Percentiles rank a stretch among this genome's conserved stretches.
Conservation (phyloP, 768 basidiomycete species). For the Galerina marginata region DNA sequence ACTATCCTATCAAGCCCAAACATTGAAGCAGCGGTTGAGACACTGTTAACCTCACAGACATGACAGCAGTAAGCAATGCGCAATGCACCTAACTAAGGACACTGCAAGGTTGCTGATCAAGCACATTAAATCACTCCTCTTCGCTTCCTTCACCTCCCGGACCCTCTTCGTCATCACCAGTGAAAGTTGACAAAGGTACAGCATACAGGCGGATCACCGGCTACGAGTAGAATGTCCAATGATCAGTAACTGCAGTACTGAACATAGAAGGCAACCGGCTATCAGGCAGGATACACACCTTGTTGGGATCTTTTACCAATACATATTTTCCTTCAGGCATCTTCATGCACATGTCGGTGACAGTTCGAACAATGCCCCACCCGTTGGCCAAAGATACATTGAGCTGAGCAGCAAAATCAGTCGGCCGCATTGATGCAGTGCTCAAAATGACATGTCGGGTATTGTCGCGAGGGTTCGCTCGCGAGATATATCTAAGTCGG, state of each 20-base stretch:
- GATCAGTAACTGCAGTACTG: slow-evolving; percentile 14
- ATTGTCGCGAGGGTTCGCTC: slow-evolving; percentile 92
- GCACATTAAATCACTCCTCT: slow-evolving; percentile 36
- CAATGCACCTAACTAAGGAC: neutral
- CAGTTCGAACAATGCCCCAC: slow-evolving; percentile 97
- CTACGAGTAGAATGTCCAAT: slow-evolving; percentile 47
- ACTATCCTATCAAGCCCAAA: slow-evolving; percentile 56
- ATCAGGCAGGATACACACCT: slow-evolving; percentile 55
- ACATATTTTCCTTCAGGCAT: slow-evolving; percentile 99
- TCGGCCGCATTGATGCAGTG: slow-evolving; percentile 92
- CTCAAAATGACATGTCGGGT: slow-evolving; percentile 95
- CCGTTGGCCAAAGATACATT: slow-evolving; percentile 95
- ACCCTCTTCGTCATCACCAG: slow-evolving; percentile 80
- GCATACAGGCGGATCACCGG: slow-evolving; percentile 93
- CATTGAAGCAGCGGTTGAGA: slow-evolving; percentile 84
- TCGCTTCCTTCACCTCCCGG: slow-evolving; percentile 38
- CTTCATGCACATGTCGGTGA: slow-evolving; percentile 94
- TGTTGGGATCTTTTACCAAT: slow-evolving; percentile 97
- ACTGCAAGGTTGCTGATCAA: neutral
- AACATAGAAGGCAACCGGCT: slow-evolving; percentile 9
- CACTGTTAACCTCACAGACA: slow-evolving; percentile 61
- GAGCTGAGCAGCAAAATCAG: slow-evolving; percentile 93
- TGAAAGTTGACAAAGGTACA: slow-evolving; percentile 89
- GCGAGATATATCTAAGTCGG: slow-evolving; percentile 83
- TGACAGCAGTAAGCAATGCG: slow-evolving; percentile 11